Evolutionary conservation across 1,284 basidiomycete species (phyloP).

Genomic region (Grifola frondosa): DNA sequence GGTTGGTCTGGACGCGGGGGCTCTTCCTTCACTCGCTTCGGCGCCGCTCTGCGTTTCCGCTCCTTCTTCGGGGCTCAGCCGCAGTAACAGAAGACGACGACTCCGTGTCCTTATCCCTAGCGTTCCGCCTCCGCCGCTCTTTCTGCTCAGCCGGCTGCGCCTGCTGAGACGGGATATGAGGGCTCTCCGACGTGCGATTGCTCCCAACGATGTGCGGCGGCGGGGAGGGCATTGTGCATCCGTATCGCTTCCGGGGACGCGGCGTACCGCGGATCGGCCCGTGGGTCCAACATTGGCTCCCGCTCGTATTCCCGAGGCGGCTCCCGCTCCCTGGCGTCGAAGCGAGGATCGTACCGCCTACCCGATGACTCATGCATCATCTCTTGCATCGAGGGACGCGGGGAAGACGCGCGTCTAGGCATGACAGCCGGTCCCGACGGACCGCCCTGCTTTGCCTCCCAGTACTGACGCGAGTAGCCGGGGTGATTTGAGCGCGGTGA

Average conservation of each 20-base stretch:
- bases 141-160: constrained; percentile 28
- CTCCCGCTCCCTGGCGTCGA: constrained; percentile 28
- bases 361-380: constrained; percentile 21
- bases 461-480: constrained; percentile 22
- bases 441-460: constrained; percentile 25
- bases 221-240: constrained; percentile 23
- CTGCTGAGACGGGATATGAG: constrained; percentile 34
- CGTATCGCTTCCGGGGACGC: constrained; percentile 34
- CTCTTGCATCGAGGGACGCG: constrained; percentile 23
- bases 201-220: constrained; percentile 27
- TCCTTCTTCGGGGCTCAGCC: constrained; percentile 40
- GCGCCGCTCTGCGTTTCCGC: constrained; percentile 37
- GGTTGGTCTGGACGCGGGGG: constrained; percentile 31
- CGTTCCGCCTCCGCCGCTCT: constrained; percentile 28
- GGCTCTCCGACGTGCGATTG: constrained; percentile 41
- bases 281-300: constrained; percentile 16
- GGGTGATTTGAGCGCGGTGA: constrained; percentile 53
- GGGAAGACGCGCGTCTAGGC: constrained; percentile 20
- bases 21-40: constrained; percentile 41
- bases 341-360: constrained; percentile 36
- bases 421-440: constrained; percentile 16
- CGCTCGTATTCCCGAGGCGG: constrained; percentile 27
- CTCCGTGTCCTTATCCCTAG: constrained; percentile 44
- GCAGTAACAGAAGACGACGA: constrained; percentile 25
- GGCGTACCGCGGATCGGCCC: constrained; percentile 29